Evolutionary conservation across 116 monocot genomes (phyloP).

Genomic region (Dioscorea cayenensis): DNA sequence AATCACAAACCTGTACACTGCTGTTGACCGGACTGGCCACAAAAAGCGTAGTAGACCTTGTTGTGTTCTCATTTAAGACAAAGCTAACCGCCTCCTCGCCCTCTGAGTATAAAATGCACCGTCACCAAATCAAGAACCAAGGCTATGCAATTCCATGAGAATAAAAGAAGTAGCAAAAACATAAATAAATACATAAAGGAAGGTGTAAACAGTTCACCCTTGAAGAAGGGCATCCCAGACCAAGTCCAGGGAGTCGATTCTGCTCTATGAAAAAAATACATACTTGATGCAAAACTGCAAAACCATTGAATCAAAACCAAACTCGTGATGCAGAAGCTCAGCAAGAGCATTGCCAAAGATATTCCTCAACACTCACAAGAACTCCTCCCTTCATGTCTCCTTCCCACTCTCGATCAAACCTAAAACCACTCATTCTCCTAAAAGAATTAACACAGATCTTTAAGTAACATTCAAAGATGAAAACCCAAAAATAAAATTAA

Average conservation of each 20-base stretch:
- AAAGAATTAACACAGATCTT: too few relatives aligned
- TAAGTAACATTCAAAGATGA: too few relatives aligned
- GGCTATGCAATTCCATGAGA: not conserved
- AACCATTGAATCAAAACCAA: constrained; percentile 32
- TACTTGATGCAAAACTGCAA: not conserved
- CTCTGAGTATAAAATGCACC: too few relatives aligned
- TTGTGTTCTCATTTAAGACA: constrained; percentile 53
- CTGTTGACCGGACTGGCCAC: constrained; percentile 83
- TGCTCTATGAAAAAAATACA: constrained; percentile 83
- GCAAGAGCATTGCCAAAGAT: constrained; percentile 9
- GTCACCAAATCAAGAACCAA: not conserved
- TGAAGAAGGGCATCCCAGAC: constrained; percentile 54
- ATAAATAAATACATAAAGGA: not conserved
- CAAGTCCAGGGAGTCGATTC: constrained; percentile 46
- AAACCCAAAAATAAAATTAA: too few relatives aligned
- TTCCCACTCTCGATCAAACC: not conserved
- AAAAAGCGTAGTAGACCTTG: constrained; percentile 59
- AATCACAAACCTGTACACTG: constrained; percentile 66
- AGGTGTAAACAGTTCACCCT: constrained; percentile 17
- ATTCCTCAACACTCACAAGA: too few relatives aligned
- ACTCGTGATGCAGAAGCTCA: constrained; percentile 37
- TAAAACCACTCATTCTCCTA: too few relatives aligned
- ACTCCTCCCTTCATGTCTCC: constrained; percentile 28
- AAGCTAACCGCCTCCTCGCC: constrained; percentile 82
- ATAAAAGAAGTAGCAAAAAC: not conserved